Evolutionary conservation across 306 rosid species (phyloP), one percentile per base, ranked within the genome.

Genomic region (Sicyos edulis): DNA sequence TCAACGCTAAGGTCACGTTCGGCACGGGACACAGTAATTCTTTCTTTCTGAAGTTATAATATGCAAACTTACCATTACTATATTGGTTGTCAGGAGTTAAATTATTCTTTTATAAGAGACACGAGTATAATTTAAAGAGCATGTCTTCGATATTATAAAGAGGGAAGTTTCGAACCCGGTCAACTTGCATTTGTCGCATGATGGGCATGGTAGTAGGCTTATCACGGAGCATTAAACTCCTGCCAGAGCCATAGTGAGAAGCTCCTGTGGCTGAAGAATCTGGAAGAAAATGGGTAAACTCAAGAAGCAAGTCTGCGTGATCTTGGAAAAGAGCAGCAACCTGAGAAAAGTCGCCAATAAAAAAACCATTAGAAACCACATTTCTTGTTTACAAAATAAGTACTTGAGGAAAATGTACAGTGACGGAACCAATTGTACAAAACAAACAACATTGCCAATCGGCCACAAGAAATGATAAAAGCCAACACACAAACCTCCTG

Each of bases 1-100:
- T 91, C 97, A 81, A 91, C 96, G 84, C 95, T 91, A 53, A 79
- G 83, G 81, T 95, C 99, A 71, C 82, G 88, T 42, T 95, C 97
- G 69, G 82, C 84, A 68, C 84, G 87, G 63, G 93, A 85, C 76
- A 78, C 83, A 79, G 83, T 52, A 47, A 79, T 72, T 84, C 90
- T 84, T 70, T 89, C 97, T 80, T 85, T 86, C 99, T 95, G 96
- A 73, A 65, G 77, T 71, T 26, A 55, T 77, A 58, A 72, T 55
- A 85, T 65, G 66, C 52, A 75, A 76, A 61, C n/a, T 63, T 29
- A 70, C 16, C 8, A 40, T 68, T 22, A 45, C 22, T 69, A 45
- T 21, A 26, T 21, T 15, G 22, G 72, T 21, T 14, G 37, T 7
- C 54, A 26, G 13, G 21, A 69, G 5, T 69, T 47, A 14, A 69